phyloP scores from a whole-genome alignment of 1,139 yeast species.

The Candida sp. region DNA sequence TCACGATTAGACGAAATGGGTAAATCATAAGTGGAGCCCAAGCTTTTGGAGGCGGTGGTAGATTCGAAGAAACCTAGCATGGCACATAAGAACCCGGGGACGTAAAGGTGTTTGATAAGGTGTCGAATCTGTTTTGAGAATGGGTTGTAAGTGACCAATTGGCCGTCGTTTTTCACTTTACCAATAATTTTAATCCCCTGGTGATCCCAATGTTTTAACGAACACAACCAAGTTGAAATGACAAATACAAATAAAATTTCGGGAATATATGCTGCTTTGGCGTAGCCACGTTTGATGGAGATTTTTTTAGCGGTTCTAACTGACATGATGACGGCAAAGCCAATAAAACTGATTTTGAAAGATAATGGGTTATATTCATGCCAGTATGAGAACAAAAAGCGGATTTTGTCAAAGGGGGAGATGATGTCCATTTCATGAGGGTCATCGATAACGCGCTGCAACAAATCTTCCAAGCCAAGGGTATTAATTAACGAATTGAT shows the following conservation, averaged over 20 bases:
- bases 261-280: constrained; percentile 58
- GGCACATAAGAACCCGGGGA: constrained; percentile 73
- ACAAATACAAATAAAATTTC: constrained; percentile 80
- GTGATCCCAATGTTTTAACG: constrained; percentile 49
- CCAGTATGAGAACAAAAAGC: constrained; percentile 45
- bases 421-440: constrained; percentile 55
- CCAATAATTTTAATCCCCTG: constrained; percentile 75
- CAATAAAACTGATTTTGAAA: constrained; percentile 45
- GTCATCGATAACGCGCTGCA: constrained; percentile 28
- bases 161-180: constrained; percentile 37
- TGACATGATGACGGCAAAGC: constrained; percentile 42
- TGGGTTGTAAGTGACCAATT: constrained; percentile 31
- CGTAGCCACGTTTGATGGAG: constrained; percentile 13
- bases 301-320: constrained; percentile 41
- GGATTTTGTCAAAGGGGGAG: constrained; percentile 70
- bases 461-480: constrained; percentile 55
- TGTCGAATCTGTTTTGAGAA: constrained; percentile 21
- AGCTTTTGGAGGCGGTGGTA: constrained; percentile 85
- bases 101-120: constrained; percentile 41
- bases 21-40: constrained; percentile 61
- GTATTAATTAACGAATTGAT: constrained; percentile 73
- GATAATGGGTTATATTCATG: constrained; percentile 50
- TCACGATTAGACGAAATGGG: constrained; percentile 76
- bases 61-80: constrained; percentile 92
- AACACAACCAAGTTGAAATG: constrained; percentile 57